Conservation (phyloP, 495 filamentous ascomycete genomes). For the Aspergillus affinis region DNA sequence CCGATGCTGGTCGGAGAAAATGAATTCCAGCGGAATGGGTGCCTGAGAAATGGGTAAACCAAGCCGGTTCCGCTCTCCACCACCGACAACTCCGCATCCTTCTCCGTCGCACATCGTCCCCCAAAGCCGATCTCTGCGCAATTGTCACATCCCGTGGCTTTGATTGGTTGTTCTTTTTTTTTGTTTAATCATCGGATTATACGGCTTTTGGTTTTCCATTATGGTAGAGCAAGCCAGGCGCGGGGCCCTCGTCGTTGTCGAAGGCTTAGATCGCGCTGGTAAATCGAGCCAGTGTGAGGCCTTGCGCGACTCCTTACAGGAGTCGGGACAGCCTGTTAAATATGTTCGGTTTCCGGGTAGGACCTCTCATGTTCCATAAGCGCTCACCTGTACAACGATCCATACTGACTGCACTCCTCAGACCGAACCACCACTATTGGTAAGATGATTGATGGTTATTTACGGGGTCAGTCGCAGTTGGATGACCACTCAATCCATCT, state of each 20-base stretch:
- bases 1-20: slow-evolving; percentile 17
- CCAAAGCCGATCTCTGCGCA: neutral
- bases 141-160: neutral
- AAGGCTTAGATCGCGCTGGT: slow-evolving; percentile 90
- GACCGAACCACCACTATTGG: slow-evolving; percentile 89
- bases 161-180: neutral
- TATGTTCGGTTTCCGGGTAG: slow-evolving; percentile 87
- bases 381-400: neutral
- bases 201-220: neutral
- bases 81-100: slow-evolving; percentile 1
- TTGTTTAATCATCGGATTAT: neutral
- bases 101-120: neutral
- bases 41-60: slow-evolving; percentile 6
- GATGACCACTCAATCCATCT: slow-evolving; percentile 94
- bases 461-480: slow-evolving; percentile 69
- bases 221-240: slow-evolving; percentile 29
- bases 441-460: slow-evolving; percentile 83
- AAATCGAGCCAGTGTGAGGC: slow-evolving; percentile 91
- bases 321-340: slow-evolving; percentile 62
- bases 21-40: slow-evolving; percentile 1
- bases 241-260: slow-evolving; percentile 82
- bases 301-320: slow-evolving; percentile 62
- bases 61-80: slow-evolving; percentile 1
- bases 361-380: slow-evolving; percentile 10
- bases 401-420: slow-evolving; percentile 32